These are phyloP conservation scores for Vigna trinervia DNA, from an alignment of 306 rosid species.

Conservation along the genomic window DNA sequence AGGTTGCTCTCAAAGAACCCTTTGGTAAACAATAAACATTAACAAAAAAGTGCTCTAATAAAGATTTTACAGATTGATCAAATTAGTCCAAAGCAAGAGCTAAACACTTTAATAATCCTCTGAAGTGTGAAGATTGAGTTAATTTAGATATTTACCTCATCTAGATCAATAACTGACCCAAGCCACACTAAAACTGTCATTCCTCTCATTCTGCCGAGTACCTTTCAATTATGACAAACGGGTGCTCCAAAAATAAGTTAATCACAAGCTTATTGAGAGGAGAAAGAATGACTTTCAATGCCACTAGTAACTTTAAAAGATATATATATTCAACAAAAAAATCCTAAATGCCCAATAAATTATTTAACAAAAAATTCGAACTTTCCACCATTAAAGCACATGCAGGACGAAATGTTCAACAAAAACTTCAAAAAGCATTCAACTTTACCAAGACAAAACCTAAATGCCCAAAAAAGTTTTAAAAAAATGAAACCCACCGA, in stretches of 20 bases:
- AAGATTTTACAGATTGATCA: constrained; percentile 27
- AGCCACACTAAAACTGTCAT: constrained; percentile 96
- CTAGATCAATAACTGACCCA: constrained; percentile 93
- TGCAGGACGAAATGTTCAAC: too few relatives aligned
- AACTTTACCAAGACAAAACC: too few relatives aligned
- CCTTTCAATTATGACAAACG: constrained; percentile 55
- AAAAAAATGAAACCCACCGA: too few relatives aligned
- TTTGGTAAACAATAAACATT: constrained; percentile 30
- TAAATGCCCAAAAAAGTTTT: too few relatives aligned
- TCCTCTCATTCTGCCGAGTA: constrained; percentile 98
- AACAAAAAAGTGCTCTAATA: constrained; percentile 32
- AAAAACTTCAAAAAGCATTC: too few relatives aligned
- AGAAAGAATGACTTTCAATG: constrained; percentile 22
- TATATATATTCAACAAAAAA: too few relatives aligned
- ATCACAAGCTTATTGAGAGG: constrained; percentile 20
- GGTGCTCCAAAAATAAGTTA: constrained; percentile 39
- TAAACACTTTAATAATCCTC: constrained; percentile 14
- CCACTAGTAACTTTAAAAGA: constrained; percentile 20
- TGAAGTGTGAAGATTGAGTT: constrained; percentile 35
- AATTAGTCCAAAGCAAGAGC: neutral
- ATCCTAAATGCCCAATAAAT: too few relatives aligned
- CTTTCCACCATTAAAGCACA: too few relatives aligned
- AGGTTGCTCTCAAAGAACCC: constrained; percentile 40
- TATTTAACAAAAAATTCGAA: too few relatives aligned
- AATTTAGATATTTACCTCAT: constrained; percentile 71